Evolutionary conservation across 805 yeast genomes (phyloP), one percentile per base, ranked within the genome.

Genomic region (Cyberlindnera bimundalis): DNA sequence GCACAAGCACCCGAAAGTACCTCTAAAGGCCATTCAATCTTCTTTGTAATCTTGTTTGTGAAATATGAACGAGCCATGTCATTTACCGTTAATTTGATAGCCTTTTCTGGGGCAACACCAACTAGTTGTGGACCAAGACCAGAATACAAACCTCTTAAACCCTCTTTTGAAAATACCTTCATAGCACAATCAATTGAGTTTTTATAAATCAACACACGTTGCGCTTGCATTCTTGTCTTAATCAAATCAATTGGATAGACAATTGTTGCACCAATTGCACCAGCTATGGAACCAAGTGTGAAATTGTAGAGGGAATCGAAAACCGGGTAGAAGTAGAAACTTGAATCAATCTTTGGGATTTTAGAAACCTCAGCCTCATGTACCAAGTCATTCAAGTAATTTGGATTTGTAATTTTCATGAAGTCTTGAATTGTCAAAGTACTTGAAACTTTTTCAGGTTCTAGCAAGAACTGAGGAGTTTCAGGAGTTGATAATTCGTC

Each of bases 101-200:
- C 98, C 70, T 91, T 91, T 63, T 91, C 99, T 2, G 99, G 99
- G 0, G 98, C 98, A 37, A 91, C 98, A 51, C 99, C 99, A 35
- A 93, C 79, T 56, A 91, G 70, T 65, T 93, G 98, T 14, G 98
- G 97, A 9, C 87, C 85, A 37, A 91, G 70, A 40, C 99, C 99
- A 5, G 96, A 83, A 64, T 91, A 91, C 43, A 91, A 73, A 8
- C 98, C 98, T 53, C 71, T 68, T 35, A 84, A 56, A 37, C 97
- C 97, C 66, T 91, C 98, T 46, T 74, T 71, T 31, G 70, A 65
- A 17, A 90, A 47, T 32, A 90, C 88, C 58, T 89, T 88, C 33
- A 71, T 66, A 61, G 90, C 82, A 66, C 98, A 93, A 61, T 91
- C 97, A 18, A 81, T 46, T 8, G 96, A 89, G 56, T 85, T 88